Conservation (phyloP, 2,329 filamentous ascomycete species). For the Pleoardoris graminearum region DNA sequence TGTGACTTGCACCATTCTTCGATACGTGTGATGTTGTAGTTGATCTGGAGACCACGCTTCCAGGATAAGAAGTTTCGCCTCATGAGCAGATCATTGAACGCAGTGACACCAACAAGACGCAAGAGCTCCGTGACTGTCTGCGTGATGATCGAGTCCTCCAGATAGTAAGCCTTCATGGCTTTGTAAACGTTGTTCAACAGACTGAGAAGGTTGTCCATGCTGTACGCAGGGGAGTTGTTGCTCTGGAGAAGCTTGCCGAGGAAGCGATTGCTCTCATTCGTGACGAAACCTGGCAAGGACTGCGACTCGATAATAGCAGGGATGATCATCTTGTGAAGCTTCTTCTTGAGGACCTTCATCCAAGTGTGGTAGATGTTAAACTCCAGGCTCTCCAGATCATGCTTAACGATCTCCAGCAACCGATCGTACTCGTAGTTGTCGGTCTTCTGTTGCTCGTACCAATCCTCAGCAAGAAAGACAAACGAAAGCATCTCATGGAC, state of each 20-base stretch:
- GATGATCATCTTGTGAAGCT: slow-evolving; percentile 99
- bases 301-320: slow-evolving; percentile 99
- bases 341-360: slow-evolving; percentile 99
- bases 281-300: slow-evolving; percentile 96
- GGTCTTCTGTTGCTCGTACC: slow-evolving; percentile 99
- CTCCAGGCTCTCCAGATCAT: slow-evolving; percentile 95
- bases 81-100: slow-evolving; percentile 98
- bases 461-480: slow-evolving; percentile 97
- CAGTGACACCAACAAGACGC: slow-evolving; percentile 90
- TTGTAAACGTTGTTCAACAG: slow-evolving; percentile 96
- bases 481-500: slow-evolving; percentile 99
- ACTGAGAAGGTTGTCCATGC: slow-evolving; percentile 97
- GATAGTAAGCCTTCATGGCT: slow-evolving; percentile 97
- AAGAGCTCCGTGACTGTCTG: slow-evolving; percentile 95
- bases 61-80: slow-evolving; percentile 97
- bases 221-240: slow-evolving; percentile 91
- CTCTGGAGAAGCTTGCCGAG: slow-evolving; percentile 92
- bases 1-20: slow-evolving; percentile 99
- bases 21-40: slow-evolving; percentile 99
- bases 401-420: slow-evolving; percentile 96
- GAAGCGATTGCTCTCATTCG: slow-evolving; percentile 97
- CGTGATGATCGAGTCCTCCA: slow-evolving; percentile 93
- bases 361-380: slow-evolving; percentile 99
- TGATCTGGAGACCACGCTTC: slow-evolving; percentile 99
- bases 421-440: slow-evolving; percentile 99